A percentile compares a stretch with the other conserved stretches of the same genome.
These are phyloP conservation scores for Melanogaster broomeanus DNA, from an alignment of 768 basidiomycete species.

Conservation along the genomic window DNA sequence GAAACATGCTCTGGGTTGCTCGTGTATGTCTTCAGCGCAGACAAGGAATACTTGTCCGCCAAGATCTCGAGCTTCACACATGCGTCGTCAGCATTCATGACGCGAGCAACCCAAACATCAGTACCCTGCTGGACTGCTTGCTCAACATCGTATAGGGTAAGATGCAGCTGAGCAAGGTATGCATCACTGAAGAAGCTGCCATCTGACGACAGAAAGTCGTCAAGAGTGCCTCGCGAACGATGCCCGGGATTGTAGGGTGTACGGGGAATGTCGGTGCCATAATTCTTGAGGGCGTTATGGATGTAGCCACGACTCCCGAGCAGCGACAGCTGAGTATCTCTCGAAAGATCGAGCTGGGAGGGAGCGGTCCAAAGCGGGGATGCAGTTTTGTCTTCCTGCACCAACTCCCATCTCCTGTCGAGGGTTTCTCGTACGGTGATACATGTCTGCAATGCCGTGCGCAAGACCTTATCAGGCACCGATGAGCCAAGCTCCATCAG, in stretches of 20 bases:
- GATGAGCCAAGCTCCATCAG: constrained; percentile 36
- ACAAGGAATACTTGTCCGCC: constrained; percentile 27
- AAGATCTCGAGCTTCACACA: constrained; percentile 23
- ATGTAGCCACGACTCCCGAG: constrained; percentile 31
- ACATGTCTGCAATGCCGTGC: constrained; percentile 4
- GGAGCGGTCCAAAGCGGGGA: constrained; percentile 36
- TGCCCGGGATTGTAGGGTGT: constrained; percentile 2
- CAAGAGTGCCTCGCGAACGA: constrained; percentile 10
- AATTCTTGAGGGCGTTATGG: constrained; percentile 9
- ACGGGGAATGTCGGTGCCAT: no score
- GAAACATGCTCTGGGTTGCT: constrained; percentile 42
- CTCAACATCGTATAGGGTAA: constrained; percentile 41
- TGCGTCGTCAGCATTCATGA: constrained; percentile 5
- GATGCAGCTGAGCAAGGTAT: constrained; percentile 7
- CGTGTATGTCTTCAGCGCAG: constrained; percentile 27
- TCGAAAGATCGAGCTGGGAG: constrained; percentile 21
- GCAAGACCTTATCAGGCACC: constrained; percentile 15
- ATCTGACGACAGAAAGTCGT: constrained; percentile 16
- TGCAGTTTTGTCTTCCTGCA: constrained; percentile 27
- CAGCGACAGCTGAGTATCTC: constrained; percentile 38
- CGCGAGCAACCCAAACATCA: constrained; percentile 34
- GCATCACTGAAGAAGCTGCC: constrained; percentile 11
- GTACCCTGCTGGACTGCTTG: constrained; percentile 30
- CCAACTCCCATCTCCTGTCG: constrained; percentile 36
- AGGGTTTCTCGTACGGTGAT: constrained; percentile 21